phyloP scores from a whole-genome alignment of 2,329 filamentous ascomycete species.

The Tolypocladium ophioglossoides region DNA sequence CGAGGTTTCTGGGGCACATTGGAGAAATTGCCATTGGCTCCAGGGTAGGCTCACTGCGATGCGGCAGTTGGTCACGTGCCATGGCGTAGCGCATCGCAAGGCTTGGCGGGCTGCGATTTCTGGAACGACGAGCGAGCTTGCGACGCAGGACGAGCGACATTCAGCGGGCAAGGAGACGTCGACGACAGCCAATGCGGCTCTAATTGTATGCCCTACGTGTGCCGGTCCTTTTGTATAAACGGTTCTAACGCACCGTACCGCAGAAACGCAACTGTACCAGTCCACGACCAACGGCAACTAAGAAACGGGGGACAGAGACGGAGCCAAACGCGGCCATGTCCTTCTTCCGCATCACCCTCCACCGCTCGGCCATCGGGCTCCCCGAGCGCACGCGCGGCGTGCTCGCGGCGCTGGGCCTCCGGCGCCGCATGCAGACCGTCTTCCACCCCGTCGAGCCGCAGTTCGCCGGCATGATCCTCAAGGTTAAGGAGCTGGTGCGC shows the following conservation, averaged over 20 bases:
- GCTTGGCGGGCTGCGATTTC: background rate
- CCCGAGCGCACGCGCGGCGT: slow-evolving; percentile 70
- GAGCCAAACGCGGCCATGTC: slow-evolving; percentile 40
- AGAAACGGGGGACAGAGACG: background rate
- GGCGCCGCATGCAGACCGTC: slow-evolving; percentile 74
- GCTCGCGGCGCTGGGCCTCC: slow-evolving; percentile 74
- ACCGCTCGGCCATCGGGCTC: slow-evolving; percentile 82
- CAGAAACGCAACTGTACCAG: no score
- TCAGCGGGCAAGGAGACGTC: background rate
- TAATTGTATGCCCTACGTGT: background rate
- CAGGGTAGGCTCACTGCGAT: background rate
- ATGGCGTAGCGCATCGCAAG: background rate
- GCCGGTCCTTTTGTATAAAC: no score
- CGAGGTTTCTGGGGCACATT: background rate
- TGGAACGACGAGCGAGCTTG: background rate
- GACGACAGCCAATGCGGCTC: background rate
- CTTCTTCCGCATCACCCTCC: slow-evolving; percentile 84
- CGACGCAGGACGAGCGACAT: background rate
- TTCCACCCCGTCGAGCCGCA: slow-evolving; percentile 77
- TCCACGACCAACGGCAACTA: no score
- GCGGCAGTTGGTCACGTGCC: background rate
- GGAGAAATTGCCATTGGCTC: background rate
- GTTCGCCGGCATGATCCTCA: slow-evolving; percentile 83
- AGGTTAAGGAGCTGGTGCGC: slow-evolving; percentile 83
- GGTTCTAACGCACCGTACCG: background rate